These are phyloP conservation scores for Russula virescens DNA, from an alignment of 768 basidiomycete genomes.

Conservation along the genomic window DNA sequence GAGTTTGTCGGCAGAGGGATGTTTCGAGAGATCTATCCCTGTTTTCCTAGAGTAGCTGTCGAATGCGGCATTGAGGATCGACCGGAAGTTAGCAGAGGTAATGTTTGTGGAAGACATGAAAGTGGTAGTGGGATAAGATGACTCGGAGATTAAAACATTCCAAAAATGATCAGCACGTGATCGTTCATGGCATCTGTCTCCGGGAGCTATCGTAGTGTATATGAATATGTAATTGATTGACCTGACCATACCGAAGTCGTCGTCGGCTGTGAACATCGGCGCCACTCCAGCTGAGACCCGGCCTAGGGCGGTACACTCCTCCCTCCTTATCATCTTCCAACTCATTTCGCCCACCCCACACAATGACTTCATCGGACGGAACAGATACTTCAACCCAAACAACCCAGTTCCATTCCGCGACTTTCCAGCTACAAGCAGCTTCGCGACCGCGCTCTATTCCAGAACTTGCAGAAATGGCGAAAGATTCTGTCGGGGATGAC, in stretches of 20 bases:
- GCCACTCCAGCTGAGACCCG: not conserved
- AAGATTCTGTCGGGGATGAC: conserved; percentile 51
- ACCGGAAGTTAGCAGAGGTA: not conserved
- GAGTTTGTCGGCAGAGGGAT: not conserved
- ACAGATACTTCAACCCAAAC: conserved; percentile 2
- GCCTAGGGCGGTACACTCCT: not conserved
- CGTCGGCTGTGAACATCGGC: too few relatives aligned
- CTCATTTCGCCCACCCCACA: not conserved
- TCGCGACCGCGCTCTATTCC: conserved; percentile 48
- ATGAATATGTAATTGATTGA: too few relatives aligned
- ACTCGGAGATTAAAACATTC: too few relatives aligned
- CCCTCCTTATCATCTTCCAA: not conserved
- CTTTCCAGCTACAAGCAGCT: conserved; percentile 1
- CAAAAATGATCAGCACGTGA: too few relatives aligned
- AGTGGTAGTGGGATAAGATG: too few relatives aligned
- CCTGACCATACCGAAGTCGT: too few relatives aligned
- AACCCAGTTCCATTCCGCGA: conserved; percentile 12
- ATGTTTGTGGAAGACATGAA: not conserved
- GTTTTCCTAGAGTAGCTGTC: too few relatives aligned
- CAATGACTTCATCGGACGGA: conserved; percentile 7
- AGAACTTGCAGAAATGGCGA: conserved; percentile 57
- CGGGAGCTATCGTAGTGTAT: too few relatives aligned
- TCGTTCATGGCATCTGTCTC: too few relatives aligned
- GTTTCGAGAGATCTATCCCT: too few relatives aligned
- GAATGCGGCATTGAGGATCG: not conserved